Base-by-base conservation (phyloP, 2,329 filamentous ascomycete genomes). In the Dichotomopilus funicola region DNA sequence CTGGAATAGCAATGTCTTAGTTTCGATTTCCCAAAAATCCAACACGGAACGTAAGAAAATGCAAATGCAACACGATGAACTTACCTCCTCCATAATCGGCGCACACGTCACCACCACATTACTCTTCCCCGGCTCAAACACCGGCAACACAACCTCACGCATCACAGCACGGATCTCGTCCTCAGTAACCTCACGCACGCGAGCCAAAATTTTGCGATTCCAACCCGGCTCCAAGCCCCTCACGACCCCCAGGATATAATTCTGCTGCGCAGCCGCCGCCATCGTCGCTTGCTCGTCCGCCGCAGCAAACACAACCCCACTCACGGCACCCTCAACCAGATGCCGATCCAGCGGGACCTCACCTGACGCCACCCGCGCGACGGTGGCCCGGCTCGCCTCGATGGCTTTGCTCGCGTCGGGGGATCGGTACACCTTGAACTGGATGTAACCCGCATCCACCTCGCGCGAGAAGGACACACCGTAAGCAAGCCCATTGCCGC, bases 401-500 rank as follows among this genome's bases (percentile, higher is more conserved):
- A 94, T 95, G 0, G 94, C 94, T 69, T 91, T 94, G 72, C 84
- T 89, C 0, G 87, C 86, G 61, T 96, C 90, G 0, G 94, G 92
- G 0, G 90, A 95, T 33, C 92, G 87, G 75, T 95, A 96, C 43
- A 97, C 86, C 53, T 85, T 83, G 73, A 95, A 95, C 59, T 89
- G 86, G 51, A 96, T 74, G 49, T 88, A 82, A 2, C 92, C 94
- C 1, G 83, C 85, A 65, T 94, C 89, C 34, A 89, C 75, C 66
- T 89, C 87, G 46, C 88, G 85, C 45, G 79, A 79, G 67, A 97
- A 95, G 64, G 81, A 83, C 0, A 88, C 86, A 52, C 91, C 91
- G 67, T 99, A 99, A 0, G 94, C 94, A 51, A 97, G 84, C 45
- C 94, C 94, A 44, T 89, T 94, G 54, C 94, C 94, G 47, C 94